Conservation (phyloP, 2,329 filamentous ascomycete genomes). For the Paecilomyces sp. region DNA sequence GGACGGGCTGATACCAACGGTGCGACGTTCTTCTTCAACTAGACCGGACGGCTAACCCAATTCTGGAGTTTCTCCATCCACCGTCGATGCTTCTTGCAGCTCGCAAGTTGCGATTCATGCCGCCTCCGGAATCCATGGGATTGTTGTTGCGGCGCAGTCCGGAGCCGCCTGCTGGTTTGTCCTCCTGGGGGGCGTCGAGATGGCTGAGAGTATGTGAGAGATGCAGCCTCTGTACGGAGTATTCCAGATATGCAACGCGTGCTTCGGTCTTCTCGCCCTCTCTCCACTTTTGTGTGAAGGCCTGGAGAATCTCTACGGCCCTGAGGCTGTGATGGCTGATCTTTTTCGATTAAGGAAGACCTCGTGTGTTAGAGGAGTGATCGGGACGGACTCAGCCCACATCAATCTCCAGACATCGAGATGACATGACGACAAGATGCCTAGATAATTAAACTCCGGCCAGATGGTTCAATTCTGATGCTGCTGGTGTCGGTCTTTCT, state of each 20-base stretch:
- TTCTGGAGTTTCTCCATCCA: not conserved
- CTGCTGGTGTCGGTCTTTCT: not conserved
- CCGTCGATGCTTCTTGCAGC: not conserved
- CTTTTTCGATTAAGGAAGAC: no score
- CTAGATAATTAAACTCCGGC: no score
- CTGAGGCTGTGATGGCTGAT: no score
- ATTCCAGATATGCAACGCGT: not conserved
- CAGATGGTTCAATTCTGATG: not conserved
- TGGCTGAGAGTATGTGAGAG: not conserved
- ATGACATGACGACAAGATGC: no score
- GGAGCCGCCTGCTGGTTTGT: not conserved
- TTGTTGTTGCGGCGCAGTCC: not conserved
- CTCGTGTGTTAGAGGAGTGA: no score
- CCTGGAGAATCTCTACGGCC: no score
- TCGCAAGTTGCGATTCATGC: not conserved
- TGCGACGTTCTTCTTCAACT: not conserved
- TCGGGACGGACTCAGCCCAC: no score
- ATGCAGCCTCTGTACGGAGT: not conserved
- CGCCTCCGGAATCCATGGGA: not conserved
- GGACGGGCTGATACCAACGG: slow-evolving; percentile 1
- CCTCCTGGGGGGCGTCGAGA: not conserved
- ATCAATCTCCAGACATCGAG: no score
- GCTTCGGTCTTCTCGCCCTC: not conserved
- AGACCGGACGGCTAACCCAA: not conserved
- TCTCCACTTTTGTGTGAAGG: no score